These are phyloP conservation scores for Pseudogymnoascus pannorum DNA, from an alignment of 2,329 filamentous ascomycete genomes.

Conservation along the genomic window DNA sequence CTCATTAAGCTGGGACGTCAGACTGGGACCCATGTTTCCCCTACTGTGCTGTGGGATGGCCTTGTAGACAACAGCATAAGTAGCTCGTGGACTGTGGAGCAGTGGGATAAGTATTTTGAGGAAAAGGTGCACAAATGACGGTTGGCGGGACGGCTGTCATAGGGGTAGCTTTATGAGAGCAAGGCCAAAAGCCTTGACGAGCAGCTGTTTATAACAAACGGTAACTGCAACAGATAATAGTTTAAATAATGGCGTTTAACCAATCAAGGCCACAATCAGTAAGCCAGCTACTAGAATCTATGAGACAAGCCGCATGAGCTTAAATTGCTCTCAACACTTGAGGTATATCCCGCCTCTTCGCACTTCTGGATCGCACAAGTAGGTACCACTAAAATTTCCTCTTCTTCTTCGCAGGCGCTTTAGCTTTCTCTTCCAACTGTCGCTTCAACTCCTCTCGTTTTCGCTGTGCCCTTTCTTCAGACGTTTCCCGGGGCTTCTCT, in stretches of 20 bases:
- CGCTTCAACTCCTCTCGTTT: constrained; percentile 24
- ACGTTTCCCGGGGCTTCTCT: constrained; percentile 22
- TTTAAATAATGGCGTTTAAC: too few species aligned
- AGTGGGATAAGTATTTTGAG: constrained; percentile 80
- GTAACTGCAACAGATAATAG: too few species aligned
- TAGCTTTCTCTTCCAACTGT: constrained; percentile 28
- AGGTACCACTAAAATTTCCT: constrained; percentile 26
- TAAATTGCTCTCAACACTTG: too few species aligned
- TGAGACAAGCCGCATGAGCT: too few species aligned
- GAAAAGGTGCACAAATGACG: constrained; percentile 38
- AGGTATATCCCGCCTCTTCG: neutral
- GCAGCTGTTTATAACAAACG: neutral
- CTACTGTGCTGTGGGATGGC: constrained; percentile 83
- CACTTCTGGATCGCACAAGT: too few species aligned
- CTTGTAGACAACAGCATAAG: constrained; percentile 72
- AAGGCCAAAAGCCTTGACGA: too few species aligned
- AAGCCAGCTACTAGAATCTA: too few species aligned
- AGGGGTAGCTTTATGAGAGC: neutral
- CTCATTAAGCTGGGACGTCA: constrained; percentile 73
- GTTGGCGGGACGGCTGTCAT: neutral
- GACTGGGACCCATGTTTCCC: constrained; percentile 81
- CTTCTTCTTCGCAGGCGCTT: constrained; percentile 28
- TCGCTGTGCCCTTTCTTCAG: constrained; percentile 25
- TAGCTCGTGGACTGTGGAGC: constrained; percentile 67
- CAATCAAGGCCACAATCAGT: too few species aligned